Evolutionary conservation across 2,329 filamentous ascomycete genomes (phyloP).

Genomic region (Mycosphaerella arachidis): DNA sequence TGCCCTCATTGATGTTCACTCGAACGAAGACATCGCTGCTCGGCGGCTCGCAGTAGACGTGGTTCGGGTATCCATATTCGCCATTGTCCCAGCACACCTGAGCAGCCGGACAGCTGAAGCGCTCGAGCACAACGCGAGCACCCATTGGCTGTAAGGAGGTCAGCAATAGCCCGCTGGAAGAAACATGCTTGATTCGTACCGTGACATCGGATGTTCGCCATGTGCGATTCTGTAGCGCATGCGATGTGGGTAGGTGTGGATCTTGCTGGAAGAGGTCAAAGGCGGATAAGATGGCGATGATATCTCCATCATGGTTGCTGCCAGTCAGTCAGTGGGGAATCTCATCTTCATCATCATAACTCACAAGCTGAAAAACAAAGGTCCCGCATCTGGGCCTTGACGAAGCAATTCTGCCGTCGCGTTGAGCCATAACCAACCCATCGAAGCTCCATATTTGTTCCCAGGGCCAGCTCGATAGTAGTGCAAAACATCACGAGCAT

Average conservation of each 20-base stretch:
- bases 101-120: slow-evolving; percentile 44
- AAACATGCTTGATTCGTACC: neutral
- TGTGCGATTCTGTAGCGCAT: slow-evolving; percentile 41
- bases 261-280: slow-evolving; percentile 47
- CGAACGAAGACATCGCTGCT: slow-evolving; percentile 43
- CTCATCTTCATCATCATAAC: slow-evolving; percentile 14
- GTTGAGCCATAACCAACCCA: slow-evolving; percentile 58
- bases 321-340: neutral
- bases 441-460: slow-evolving; percentile 48
- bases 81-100: slow-evolving; percentile 12
- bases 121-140: slow-evolving; percentile 52
- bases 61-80: slow-evolving; percentile 23
- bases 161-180: neutral
- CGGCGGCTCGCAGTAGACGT: slow-evolving; percentile 25
- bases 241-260: slow-evolving; percentile 45
- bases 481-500: slow-evolving; percentile 55
- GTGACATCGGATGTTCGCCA: slow-evolving; percentile 55
- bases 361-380: slow-evolving; percentile 55
- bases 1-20: slow-evolving; percentile 55
- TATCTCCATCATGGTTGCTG: slow-evolving; percentile 56
- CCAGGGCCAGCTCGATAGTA: slow-evolving; percentile 58
- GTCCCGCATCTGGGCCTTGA: slow-evolving; percentile 41
- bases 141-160: slow-evolving; percentile 46
- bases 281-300: slow-evolving; percentile 52
- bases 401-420: slow-evolving; percentile 49